Evolutionary conservation across 2,329 filamentous ascomycete genomes (phyloP).

Genomic region (Pezicula rhizophila): DNA sequence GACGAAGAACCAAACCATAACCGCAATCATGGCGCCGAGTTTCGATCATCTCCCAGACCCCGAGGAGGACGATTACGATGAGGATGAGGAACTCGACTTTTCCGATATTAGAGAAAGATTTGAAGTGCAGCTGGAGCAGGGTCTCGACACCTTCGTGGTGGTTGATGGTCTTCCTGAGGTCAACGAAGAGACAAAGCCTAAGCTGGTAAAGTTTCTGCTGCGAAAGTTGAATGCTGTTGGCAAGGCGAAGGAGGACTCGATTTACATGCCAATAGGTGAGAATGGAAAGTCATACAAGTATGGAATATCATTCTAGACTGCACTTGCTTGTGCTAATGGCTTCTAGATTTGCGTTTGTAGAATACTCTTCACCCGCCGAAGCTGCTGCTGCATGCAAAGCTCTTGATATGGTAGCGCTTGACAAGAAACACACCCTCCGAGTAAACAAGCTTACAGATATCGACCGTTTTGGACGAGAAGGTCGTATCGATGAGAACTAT

Average conservation of each 20-base stretch:
- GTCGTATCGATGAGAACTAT: slow-evolving; percentile 88
- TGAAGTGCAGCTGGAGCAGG: slow-evolving; percentile 92
- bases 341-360: slow-evolving; percentile 86
- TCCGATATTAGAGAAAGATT: slow-evolving; percentile 91
- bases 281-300: slow-evolving; percentile 83
- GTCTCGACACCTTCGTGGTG: slow-evolving; percentile 93
- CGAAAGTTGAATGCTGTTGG: slow-evolving; percentile 87
- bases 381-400: slow-evolving; percentile 83
- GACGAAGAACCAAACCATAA: slow-evolving; percentile 3
- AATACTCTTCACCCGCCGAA: slow-evolving; percentile 87
- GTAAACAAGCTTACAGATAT: slow-evolving; percentile 99
- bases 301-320: slow-evolving; percentile 21
- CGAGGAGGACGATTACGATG: slow-evolving; percentile 78
- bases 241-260: slow-evolving; percentile 75
- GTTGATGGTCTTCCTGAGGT: slow-evolving; percentile 90
- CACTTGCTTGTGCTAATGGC: slow-evolving; percentile 11
- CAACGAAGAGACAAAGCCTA: slow-evolving; percentile 82
- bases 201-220: slow-evolving; percentile 92
- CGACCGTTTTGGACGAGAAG: slow-evolving; percentile 91
- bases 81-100: slow-evolving; percentile 91
- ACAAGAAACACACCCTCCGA: slow-evolving; percentile 91
- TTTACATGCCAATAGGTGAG: slow-evolving; percentile 91
- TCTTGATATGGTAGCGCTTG: slow-evolving; percentile 79
- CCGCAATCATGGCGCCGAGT: slow-evolving; percentile 76
- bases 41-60: slow-evolving; percentile 91